Conservation (phyloP, 139 green algal genomes). For the Diplosphaera chodatii region DNA sequence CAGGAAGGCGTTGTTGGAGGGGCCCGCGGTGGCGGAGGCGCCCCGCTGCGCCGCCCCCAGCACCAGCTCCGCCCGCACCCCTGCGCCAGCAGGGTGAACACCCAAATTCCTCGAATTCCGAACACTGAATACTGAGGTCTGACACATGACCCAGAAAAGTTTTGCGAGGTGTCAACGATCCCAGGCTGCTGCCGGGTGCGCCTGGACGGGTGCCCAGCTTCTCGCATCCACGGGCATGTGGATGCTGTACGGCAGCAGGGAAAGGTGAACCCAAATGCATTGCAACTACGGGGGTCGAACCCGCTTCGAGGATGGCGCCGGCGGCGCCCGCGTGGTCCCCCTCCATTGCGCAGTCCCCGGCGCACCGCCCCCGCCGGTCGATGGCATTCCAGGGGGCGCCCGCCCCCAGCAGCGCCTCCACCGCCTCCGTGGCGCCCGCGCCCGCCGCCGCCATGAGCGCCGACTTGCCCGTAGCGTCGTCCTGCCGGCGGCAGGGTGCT, state of each 20-base stretch:
- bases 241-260: no score
- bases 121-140: no score
- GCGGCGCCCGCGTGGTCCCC: conserved; percentile 31
- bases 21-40: background rate
- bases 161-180: no score
- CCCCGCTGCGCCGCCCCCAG: conserved; percentile 27
- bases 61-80: conserved; percentile 41
- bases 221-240: no score
- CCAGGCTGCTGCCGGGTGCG: no score
- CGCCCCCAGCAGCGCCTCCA: conserved; percentile 45
- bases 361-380: conserved; percentile 53
- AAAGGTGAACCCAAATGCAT: no score
- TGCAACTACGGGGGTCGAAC: no score
- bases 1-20: conserved; percentile 22
- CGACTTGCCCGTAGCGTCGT: conserved; percentile 24
- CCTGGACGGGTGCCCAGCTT: no score
- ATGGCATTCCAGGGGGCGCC: conserved; percentile 70
- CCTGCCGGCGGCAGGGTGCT: no score
- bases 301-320: conserved; percentile 3
- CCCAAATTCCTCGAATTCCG: no score
- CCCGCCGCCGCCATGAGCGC: conserved; percentile 46
- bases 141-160: no score
- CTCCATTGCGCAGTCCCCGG: conserved; percentile 58
- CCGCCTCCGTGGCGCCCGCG: conserved; percentile 27
- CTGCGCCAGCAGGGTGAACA: background rate